Percentiles rank a stretch among this genome's conserved stretches.
Conservation (phyloP, 441 rosid genomes). For the Populus trichocarpa region DNA sequence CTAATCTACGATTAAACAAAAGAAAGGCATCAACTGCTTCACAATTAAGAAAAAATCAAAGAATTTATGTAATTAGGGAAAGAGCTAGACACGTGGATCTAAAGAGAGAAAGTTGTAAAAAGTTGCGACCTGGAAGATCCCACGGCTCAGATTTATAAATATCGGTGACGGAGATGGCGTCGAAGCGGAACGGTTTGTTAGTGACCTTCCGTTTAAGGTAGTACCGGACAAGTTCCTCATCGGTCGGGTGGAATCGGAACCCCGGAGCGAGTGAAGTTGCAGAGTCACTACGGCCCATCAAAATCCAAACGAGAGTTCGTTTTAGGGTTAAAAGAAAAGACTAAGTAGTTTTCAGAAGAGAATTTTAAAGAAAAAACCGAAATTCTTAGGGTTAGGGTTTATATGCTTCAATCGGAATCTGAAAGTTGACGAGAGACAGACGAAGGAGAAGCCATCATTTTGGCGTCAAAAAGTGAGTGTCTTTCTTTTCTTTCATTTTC, state of each 20-base stretch:
- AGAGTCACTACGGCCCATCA: slow-evolving; percentile 53
- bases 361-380: background rate
- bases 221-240: slow-evolving; percentile 85
- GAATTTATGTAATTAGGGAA: background rate
- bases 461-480: background rate
- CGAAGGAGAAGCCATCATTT: background rate
- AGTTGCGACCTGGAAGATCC: slow-evolving; percentile 78
- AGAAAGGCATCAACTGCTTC: background rate
- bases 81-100: background rate
- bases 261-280: slow-evolving; percentile 80
- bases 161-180: slow-evolving; percentile 75
- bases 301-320: slow-evolving; percentile 1
- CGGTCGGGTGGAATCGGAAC: slow-evolving; percentile 93
- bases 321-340: background rate
- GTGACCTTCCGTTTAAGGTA: slow-evolving; percentile 82
- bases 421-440: background rate
- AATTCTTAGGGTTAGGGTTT: background rate
- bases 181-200: slow-evolving; percentile 62
- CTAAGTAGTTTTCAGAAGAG: background rate
- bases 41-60: background rate
- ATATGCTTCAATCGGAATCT: background rate
- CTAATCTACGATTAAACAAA: background rate
- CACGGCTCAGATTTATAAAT: slow-evolving; percentile 92
- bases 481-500: background rate
- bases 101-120: background rate